Evolutionary conservation across 257 asterid species (phyloP), one percentile per base, ranked within the genome.

Genomic region (Solanum appendiculatum): DNA sequence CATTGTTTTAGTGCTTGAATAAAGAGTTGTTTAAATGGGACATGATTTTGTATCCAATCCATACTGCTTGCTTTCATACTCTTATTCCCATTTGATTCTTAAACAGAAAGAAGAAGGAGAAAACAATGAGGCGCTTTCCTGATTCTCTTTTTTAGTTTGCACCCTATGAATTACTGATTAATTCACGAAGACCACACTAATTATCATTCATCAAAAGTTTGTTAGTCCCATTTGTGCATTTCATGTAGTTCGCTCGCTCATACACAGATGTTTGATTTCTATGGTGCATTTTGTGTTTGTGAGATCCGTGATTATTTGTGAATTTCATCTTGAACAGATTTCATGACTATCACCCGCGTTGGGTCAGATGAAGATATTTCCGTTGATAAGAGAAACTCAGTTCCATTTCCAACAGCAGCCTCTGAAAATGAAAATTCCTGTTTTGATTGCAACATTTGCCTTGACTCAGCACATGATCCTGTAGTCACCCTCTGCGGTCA

Each of bases 401-500:
- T 88, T 23, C 86, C 93, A 44, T 87, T 89, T 33, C 51, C 93
- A 10, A 86, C 89, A 40, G 33, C 73, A 23, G 86, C 88, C 78
- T 88, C 91, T 12, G 98, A 94, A 75, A 92, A 89, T 77, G 51
- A 89, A 29, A 91, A 88, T 15, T 95, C 90, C 83, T 88, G 95
- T 91, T 96, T 93, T 44, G 99, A 96, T 87, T 96, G 99, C 94
- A 95, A 94, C 88, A 96, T 96, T 25, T 96, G 99, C 84, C 90
- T 96, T 81, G 98, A 96, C 72, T 91, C 98, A 9, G 95, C 95
- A 9, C 92, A 90, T 18, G 99, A 96, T 29, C 99, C 99, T 11
- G 96, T 95, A 14, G 96, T 95, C 85, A 94, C 98, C 68, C 94
- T 95, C 40, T 96, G 99, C 4, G 99, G 99, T 37, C 99, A 96